Conservation (phyloP, 1,284 basidiomycete genomes). For the Leccinum solheimii region DNA sequence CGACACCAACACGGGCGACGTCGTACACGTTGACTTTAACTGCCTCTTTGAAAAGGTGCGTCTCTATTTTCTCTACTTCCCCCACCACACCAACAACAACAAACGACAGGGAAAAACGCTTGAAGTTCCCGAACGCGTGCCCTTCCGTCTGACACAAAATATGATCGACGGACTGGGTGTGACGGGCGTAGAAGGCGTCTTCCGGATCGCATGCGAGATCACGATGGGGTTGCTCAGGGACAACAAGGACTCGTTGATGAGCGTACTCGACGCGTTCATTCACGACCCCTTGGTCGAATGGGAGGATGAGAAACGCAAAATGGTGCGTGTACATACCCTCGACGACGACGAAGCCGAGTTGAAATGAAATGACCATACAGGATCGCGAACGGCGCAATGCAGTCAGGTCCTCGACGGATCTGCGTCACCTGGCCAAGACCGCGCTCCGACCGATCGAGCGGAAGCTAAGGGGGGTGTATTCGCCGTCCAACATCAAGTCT, state of each 20-base stretch:
- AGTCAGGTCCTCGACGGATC: constrained; percentile 50
- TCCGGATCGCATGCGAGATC: constrained; percentile 91
- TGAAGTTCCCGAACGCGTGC: constrained; percentile 90
- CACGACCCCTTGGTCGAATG: constrained; percentile 98
- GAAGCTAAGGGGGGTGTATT: constrained; percentile 80
- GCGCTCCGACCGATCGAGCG: constrained; percentile 80
- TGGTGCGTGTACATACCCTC: constrained; percentile 39
- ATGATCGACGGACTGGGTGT: constrained; percentile 92
- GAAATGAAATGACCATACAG: constrained; percentile 16
- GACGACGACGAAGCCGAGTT: neutral
- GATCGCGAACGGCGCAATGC: constrained; percentile 43
- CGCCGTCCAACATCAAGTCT: constrained; percentile 50
- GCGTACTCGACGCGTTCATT: constrained; percentile 94
- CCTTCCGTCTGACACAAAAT: constrained; percentile 96
- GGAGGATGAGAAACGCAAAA: constrained; percentile 74
- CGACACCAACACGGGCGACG: constrained; percentile 86
- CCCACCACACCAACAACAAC: neutral
- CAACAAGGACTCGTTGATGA: constrained; percentile 95
- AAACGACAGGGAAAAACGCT: constrained; percentile 75
- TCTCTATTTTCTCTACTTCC: too few species aligned
- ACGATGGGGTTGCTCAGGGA: constrained; percentile 86
- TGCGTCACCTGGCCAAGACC: constrained; percentile 67
- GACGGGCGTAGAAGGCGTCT: constrained; percentile 93
- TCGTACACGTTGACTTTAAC: constrained; percentile 98
- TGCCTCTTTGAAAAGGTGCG: constrained; percentile 93